Percentiles rank a stretch among this genome's conserved stretches.
Evolutionary conservation across 345 rosid species (phyloP).

Genomic region (Eucalyptus globulus): DNA sequence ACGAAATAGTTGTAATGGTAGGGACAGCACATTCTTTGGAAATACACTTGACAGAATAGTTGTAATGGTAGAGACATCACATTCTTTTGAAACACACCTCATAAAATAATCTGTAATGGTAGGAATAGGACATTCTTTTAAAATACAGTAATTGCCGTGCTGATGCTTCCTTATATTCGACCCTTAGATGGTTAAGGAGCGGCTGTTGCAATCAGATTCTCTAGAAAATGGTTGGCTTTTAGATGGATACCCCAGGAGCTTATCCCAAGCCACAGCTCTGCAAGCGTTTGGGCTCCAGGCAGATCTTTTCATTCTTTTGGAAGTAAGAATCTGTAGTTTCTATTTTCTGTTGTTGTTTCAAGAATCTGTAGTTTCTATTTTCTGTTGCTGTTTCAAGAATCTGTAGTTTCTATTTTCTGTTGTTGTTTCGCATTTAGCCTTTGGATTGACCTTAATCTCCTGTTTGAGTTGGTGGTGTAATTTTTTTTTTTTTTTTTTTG

Average conservation of each 20-base stretch:
- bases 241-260: conserved; percentile 96
- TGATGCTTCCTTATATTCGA: not conserved
- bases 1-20: conserved; percentile 72
- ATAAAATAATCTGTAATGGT: conserved; percentile 4
- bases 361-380: too few relatives aligned
- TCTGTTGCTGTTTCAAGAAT: not conserved
- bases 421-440: not conserved
- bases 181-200: conserved; percentile 79
- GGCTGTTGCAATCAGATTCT: conserved; percentile 61
- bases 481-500: not conserved
- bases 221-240: conserved; percentile 85
- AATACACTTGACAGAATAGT: conserved; percentile 34
- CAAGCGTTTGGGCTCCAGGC: conserved; percentile 52
- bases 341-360: not conserved
- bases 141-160: not conserved
- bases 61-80: conserved; percentile 31
- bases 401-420: not conserved
- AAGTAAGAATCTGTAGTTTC: conserved; percentile 28
- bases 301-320: conserved; percentile 77
- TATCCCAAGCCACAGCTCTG: conserved; percentile 82
- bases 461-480: not conserved
- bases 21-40: not conserved
- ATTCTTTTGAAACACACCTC: not conserved
- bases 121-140: not conserved
- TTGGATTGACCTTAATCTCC: not conserved